A percentile compares a stretch with the other conserved stretches of the same genome.
phyloP scores from a whole-genome alignment of 768 basidiomycete species.

The Trametes sanguinea region DNA sequence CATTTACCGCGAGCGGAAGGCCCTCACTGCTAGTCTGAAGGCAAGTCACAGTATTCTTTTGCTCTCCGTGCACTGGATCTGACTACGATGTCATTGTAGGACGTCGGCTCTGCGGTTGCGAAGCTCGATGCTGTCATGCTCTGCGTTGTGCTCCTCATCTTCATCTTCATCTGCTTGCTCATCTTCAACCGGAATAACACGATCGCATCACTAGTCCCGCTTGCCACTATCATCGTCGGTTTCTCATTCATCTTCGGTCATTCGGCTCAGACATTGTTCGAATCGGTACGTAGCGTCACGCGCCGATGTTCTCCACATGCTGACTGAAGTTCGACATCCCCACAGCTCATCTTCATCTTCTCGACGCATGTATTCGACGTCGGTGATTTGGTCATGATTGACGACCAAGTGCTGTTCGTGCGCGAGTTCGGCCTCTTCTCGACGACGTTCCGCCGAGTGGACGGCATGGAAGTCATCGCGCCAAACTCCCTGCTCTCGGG shows the following conservation, averaged over 20 bases:
- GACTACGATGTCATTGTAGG: constrained; percentile 39
- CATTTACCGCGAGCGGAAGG: constrained; percentile 77
- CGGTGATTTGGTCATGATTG: constrained; percentile 81
- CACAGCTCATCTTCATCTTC: constrained; percentile 80
- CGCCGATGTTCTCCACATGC: neutral
- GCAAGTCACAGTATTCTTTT: constrained; percentile 35
- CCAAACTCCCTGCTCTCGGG: constrained; percentile 73
- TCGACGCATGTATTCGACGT: constrained; percentile 87
- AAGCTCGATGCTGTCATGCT: constrained; percentile 80
- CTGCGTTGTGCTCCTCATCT: constrained; percentile 52
- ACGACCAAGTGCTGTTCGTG: constrained; percentile 63
- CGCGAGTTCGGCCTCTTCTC: constrained; percentile 81
- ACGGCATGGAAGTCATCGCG: constrained; percentile 78
- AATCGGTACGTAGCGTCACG: constrained; percentile 55
- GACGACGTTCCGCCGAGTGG: constrained; percentile 76
- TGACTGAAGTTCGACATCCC: no score
- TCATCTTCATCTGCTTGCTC: constrained; percentile 70
- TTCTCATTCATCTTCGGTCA: constrained; percentile 87
- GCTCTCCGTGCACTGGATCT: neutral
- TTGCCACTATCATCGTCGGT: constrained; percentile 78
- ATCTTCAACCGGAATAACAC: constrained; percentile 73
- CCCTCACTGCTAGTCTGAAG: constrained; percentile 70
- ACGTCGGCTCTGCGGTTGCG: constrained; percentile 69
- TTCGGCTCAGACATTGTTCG: constrained; percentile 76
- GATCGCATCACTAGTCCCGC: constrained; percentile 70